Evolutionary conservation across 1,139 yeast genomes (phyloP).

Genomic region (Taphrina flavorubra): DNA sequence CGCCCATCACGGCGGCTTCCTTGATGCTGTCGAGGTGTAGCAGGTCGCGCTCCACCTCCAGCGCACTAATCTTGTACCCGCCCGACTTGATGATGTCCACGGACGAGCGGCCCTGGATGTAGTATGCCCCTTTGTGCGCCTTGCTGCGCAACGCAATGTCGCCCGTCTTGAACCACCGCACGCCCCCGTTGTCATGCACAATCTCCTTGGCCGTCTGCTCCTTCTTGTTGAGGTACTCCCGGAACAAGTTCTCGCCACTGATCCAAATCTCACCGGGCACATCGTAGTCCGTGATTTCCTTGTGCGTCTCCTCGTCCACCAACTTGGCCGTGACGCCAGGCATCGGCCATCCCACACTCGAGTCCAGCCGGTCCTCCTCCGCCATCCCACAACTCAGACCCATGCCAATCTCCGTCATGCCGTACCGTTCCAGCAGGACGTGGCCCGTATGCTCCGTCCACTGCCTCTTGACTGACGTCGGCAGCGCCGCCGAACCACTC

Average conservation of each 20-base stretch:
- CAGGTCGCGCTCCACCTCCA: slow-evolving; percentile 54
- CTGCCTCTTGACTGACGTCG: slow-evolving; percentile 50
- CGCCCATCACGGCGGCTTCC: slow-evolving; percentile 53
- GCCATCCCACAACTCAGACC: slow-evolving; percentile 52
- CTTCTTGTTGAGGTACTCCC: slow-evolving; percentile 51
- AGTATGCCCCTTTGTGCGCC: slow-evolving; percentile 49
- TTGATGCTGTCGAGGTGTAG: slow-evolving; percentile 48
- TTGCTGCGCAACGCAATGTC: slow-evolving; percentile 50
- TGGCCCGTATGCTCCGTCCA: slow-evolving; percentile 52
- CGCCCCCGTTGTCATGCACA: slow-evolving; percentile 41
- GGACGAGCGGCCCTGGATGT: slow-evolving; percentile 52
- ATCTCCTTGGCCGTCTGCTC: slow-evolving; percentile 52
- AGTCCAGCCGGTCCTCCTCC: slow-evolving; percentile 48
- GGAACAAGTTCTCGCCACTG: slow-evolving; percentile 51
- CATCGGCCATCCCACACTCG: slow-evolving; percentile 53
- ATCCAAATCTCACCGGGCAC: slow-evolving; percentile 51
- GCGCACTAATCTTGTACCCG: slow-evolving; percentile 47
- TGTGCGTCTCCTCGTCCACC: slow-evolving; percentile 49
- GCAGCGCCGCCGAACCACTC: slow-evolving; percentile 55
- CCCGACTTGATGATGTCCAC: slow-evolving; percentile 50
- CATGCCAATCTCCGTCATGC: slow-evolving; percentile 55
- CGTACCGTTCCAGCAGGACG: slow-evolving; percentile 53
- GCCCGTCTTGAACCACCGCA: slow-evolving; percentile 53
- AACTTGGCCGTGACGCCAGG: slow-evolving; percentile 51
- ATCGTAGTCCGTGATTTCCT: slow-evolving; percentile 44